Evolutionary conservation across 2,329 filamentous ascomycete genomes (phyloP), one percentile per base, ranked within the genome.

Genomic region (Aspergillus pseudotamarii): DNA sequence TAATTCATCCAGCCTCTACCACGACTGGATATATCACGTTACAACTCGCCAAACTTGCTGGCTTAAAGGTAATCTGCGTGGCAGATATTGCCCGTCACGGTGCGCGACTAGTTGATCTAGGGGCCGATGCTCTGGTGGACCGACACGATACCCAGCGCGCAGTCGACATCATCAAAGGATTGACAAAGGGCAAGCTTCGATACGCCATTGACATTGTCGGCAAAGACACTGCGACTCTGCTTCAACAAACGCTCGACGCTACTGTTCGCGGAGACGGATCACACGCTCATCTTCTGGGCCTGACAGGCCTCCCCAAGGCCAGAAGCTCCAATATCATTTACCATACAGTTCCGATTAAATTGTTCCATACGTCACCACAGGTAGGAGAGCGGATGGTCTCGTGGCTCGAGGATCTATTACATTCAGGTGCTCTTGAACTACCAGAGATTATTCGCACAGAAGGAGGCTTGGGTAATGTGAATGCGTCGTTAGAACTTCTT

Each of bases 311-410:
- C 3, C 91, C 91, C 0, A 91, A 91, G 71, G 79, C 78, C 4
- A 75, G 77, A 1, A 75, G 76, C 0, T 59, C 76, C 0, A 82
- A 82, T 0, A 80, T 88, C 0, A 73, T 80, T 6, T 84, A 88
- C 61, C 90, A 92, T 70, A 86, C 82, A 0, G 88, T 93, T 0
- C 91, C 91, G 0, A 91, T 94, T 65, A 93, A 93, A 75, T 71
- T 92, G 4, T 93, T 92, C 71, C 91, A 94, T 71, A 87, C 90
- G 62, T 83, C 88, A 0, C 84, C 87, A 0, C 81, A 81, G 1
- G 80, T 93, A 0, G 91, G 91, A 0, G 84, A 88, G 65, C 82
- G 81, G 0, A 73, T 92, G 59, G 87, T 87, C 14, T 73, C 79
- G 1, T 93, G 91, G 91, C 78, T 92, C 30, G 90, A 92, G 73